phyloP scores from a whole-genome alignment of 345 rosid genomes.

The Lepidium didymum region DNA sequence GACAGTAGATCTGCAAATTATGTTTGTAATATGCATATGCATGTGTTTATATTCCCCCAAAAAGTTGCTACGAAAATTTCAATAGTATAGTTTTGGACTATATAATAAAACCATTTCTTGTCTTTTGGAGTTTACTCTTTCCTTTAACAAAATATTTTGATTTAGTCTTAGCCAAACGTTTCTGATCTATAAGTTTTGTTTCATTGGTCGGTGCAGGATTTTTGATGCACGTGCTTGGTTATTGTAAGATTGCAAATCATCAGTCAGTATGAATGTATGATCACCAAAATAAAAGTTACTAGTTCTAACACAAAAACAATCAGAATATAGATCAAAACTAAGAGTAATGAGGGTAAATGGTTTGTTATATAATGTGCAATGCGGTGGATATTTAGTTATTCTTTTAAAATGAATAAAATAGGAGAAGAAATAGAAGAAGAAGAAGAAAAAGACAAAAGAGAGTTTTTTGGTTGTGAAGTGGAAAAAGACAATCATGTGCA shows the following conservation, averaged over 20 bases:
- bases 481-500: constrained; percentile 22
- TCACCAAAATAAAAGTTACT: not conserved
- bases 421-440: not conserved
- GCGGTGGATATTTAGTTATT: not conserved
- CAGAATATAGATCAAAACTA: not conserved
- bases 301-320: too few relatives aligned
- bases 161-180: not conserved
- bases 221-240: not conserved
- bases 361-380: not conserved
- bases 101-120: not conserved
- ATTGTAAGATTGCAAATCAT: not conserved
- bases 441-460: constrained; percentile 21
- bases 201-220: not conserved
- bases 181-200: not conserved
- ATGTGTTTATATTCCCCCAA: constrained; percentile 12
- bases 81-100: not conserved
- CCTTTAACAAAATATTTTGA: not conserved
- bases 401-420: not conserved
- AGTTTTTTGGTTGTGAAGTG: constrained; percentile 2
- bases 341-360: not conserved
- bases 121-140: not conserved
- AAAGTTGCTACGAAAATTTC: too few relatives aligned
- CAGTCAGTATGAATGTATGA: not conserved
- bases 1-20: constrained; percentile 16
- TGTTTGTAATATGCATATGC: not conserved